Evolutionary conservation across 805 yeast genomes (phyloP), one percentile per base, ranked within the genome.

Genomic region (Dipodascus geniculatus): DNA sequence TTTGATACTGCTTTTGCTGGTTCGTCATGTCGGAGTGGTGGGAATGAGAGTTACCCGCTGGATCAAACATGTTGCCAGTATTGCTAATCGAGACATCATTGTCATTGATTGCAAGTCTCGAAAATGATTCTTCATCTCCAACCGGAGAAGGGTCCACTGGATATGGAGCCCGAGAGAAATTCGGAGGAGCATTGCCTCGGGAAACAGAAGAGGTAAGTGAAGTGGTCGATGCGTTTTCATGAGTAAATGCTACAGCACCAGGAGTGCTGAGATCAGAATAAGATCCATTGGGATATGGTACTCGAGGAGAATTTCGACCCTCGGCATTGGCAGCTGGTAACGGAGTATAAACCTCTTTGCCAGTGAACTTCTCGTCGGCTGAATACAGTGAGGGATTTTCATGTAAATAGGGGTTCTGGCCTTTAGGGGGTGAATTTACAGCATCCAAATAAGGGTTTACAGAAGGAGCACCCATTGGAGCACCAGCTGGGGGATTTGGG

Each of bases 401-500:
- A 28, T 6, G 6, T 28, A 28, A 28, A 28, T 28, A 28, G 33
- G 33, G 33, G 33, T 28, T 28, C 11, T 28, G 33, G 11, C 11
- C 11, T 28, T 11, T 28, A 28, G 33, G 33, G 33, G 33, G 33
- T 28, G 33, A 28, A 28, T 28, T 28, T 11, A 16, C 4, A 14
- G 44, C 19, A n/a, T 14, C 44, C 11, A 38, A n/a, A 38, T 38
- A 38, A 11, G 44, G 44, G 14, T 38, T 38, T 11, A 4, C 19
- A 38, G 6, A 3, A n/a, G 44, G 44, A 28, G 33, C 9, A 28
- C 33, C 11, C 11, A 11, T 6, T 28, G 24, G 42, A n/a, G 9
- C 22, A 19, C 49, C 17, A 31, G 22, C 24, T 49, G 51, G 9
- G 51, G 47, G 4, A 31, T 17, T 2, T 51, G 56, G 19, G 51